Evolutionary conservation across 108 stramenopile species (phyloP).

Genomic region (Nannochloropsis gaditana): DNA sequence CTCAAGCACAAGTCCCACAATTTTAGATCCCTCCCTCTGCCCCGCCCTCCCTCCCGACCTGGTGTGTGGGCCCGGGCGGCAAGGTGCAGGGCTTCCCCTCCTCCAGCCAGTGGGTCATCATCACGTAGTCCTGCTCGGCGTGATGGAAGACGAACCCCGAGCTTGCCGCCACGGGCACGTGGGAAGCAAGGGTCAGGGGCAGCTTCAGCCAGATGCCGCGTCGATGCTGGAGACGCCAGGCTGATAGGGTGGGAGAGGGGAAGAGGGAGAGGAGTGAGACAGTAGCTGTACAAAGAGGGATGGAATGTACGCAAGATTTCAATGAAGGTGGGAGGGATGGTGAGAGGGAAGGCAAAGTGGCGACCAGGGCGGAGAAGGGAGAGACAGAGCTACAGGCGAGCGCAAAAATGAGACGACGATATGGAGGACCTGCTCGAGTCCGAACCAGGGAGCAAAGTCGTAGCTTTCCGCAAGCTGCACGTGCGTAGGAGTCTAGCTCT

Average conservation of each 20-base stretch:
- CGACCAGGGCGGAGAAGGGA: not conserved
- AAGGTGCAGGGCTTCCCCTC: not conserved
- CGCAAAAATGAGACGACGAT: too few species aligned
- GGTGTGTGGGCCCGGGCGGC: conserved; percentile 38
- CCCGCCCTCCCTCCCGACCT: conserved; percentile 35
- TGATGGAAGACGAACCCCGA: conserved; percentile 37
- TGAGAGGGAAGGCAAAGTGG: not conserved
- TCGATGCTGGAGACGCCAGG: conserved; percentile 19
- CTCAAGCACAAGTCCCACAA: conserved; percentile 28
- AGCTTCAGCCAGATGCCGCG: conserved; percentile 41
- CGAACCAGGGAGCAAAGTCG: too few species aligned
- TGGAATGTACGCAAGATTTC: not conserved
- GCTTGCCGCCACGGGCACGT: conserved; percentile 26
- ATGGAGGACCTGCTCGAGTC: too few species aligned
- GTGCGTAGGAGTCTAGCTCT: too few species aligned
- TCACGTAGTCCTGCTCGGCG: conserved; percentile 39
- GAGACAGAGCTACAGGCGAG: not conserved
- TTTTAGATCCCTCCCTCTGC: conserved; percentile 22
- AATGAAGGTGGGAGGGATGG: not conserved
- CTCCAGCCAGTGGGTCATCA: conserved; percentile 29
- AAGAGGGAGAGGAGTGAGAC: not conserved
- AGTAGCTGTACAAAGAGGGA: not conserved
- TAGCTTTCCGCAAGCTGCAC: too few species aligned
- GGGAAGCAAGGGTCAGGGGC: conserved; percentile 27
- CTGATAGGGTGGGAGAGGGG: not conserved